These are phyloP conservation scores for Suhomyces kilbournensis DNA, from an alignment of 805 yeast species.

Conservation along the genomic window DNA sequence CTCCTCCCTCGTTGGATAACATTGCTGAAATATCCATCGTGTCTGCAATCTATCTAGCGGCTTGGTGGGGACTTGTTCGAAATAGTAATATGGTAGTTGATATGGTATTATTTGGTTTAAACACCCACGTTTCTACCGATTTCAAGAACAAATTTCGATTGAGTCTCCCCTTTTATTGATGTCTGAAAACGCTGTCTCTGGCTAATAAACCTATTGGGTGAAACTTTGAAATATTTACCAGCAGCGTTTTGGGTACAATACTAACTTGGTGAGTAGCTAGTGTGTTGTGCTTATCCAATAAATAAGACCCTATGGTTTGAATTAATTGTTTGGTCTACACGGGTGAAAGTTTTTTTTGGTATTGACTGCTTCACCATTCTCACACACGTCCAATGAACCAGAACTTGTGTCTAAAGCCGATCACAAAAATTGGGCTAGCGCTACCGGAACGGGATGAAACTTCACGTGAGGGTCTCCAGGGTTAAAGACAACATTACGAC, in stretches of 20 bases:
- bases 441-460: constrained; percentile 1
- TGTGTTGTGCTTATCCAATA: background rate
- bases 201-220: background rate
- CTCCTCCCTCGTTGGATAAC: constrained; percentile 25
- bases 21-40: constrained; percentile 36
- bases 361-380: constrained; percentile 1
- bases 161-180: background rate
- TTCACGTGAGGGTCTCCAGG: background rate
- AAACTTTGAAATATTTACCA: background rate
- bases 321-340: background rate
- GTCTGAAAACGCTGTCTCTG: background rate
- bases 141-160: background rate
- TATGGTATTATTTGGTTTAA: background rate
- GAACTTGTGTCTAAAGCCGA: constrained; percentile 1
- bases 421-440: background rate
- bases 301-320: background rate
- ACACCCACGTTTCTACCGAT: background rate
- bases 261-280: background rate
- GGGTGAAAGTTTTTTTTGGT: constrained; percentile 5
- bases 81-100: background rate
- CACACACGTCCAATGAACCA: constrained; percentile 4
- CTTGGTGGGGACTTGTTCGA: background rate
- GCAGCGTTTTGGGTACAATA: background rate
- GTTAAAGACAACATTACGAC: background rate
- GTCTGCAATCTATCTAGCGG: background rate